Base-by-base conservation (phyloP, 495 filamentous ascomycete species). In the Sporormia fimetaria region DNA sequence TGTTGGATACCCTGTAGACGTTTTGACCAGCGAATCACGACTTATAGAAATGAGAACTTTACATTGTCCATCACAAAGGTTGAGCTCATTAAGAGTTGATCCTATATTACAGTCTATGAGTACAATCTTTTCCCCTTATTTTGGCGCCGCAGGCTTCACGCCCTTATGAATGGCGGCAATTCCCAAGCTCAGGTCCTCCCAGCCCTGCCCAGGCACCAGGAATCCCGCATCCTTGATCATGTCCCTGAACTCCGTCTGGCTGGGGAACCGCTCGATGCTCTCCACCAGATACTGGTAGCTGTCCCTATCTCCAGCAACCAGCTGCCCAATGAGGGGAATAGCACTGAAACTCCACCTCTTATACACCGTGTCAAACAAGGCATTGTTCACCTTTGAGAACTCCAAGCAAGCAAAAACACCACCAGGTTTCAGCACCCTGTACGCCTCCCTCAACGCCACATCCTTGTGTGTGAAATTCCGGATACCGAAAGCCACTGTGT, bases 211-310 rank as follows among this genome's bases (percentile, higher is more conserved):
- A 14, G 80, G 86, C 33, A 92, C 74, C 57, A 80, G 58, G 57
- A 98, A 96, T 10, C 90, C 92, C 26, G 85, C 88, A 43, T 80
- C 76, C 57, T 74, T 63, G 55, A 98, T 90, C 86, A 96, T 90
- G 30, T 73, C 74, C 49, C 75, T 66, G 60, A 87, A 96, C 55
- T 84, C 75, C 34, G 72, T 65, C 68, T 98, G 90, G 34, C 66
- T 74, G 3, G 92, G 92, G 57, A 96, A 98, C 27, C 71, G 66
- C 67, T 94, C 87, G 65, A 98, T 96, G 63, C 85, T 94, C 73
- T 98, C 90, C 18, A 96, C 92, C 24, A 98, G 64, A 66, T 98
- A 98, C 73, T 96, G 92, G 61, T 98, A 98, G 56, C 85, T 94
- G 51, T 86, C 87, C 35, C 90, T 69, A 58, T 98, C 90, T 2